Evolutionary conservation across 179 eudicot genomes (phyloP).

Genomic region (Vitellaria paradoxa): DNA sequence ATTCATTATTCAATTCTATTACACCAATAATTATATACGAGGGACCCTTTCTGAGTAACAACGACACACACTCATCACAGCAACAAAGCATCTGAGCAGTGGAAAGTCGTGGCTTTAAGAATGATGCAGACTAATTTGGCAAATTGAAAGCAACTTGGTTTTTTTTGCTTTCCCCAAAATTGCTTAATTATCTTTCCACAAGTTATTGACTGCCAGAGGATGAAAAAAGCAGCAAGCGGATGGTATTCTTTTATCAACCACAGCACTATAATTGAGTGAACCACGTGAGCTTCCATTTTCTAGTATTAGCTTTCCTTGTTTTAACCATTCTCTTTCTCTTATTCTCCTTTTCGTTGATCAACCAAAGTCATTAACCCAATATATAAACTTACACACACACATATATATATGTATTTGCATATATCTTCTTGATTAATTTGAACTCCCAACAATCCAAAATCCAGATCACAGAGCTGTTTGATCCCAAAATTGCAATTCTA

Average conservation of each 20-base stretch:
- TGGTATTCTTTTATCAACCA: constrained; percentile 1
- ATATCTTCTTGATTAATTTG: not conserved
- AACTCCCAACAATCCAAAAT: not conserved
- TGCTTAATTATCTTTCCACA: not conserved
- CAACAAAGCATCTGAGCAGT: not conserved
- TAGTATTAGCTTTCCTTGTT: not conserved
- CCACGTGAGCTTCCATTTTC: constrained; percentile 8
- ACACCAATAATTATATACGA: too few relatives aligned
- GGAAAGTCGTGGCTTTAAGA: not conserved
- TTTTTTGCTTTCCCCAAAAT: not conserved
- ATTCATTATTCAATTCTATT: too few relatives aligned
- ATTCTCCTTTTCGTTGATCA: not conserved
- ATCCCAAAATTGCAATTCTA: not conserved
- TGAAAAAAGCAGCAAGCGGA: not conserved
- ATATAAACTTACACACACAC: too few relatives aligned
- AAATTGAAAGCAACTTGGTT: constrained; percentile 7
- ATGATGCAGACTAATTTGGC: not conserved
- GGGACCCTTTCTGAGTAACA: constrained; percentile 4
- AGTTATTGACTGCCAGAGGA: constrained; percentile 5
- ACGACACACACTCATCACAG: not conserved
- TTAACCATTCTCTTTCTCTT: not conserved
- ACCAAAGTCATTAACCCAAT: not conserved
- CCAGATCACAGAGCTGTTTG: not conserved
- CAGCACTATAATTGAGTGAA: constrained; percentile 10
- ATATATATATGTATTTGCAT: not conserved